Conservation (phyloP, 495 filamentous ascomycete species). For the Neurospora sp. region DNA sequence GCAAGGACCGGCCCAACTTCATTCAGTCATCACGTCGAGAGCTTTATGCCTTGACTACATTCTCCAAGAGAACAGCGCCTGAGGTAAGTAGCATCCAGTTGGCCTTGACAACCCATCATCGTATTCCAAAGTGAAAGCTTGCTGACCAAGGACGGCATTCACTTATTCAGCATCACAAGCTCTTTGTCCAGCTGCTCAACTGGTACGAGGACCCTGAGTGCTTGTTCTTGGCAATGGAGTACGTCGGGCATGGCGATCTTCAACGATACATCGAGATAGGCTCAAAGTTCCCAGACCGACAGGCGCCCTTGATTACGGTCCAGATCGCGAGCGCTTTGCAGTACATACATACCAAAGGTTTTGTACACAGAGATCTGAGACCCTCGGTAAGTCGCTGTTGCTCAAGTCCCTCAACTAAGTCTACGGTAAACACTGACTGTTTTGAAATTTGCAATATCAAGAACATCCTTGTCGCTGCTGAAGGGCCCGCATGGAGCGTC, state of each 20-base stretch:
- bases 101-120: background rate
- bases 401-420: background rate
- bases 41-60: background rate
- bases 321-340: slow-evolving; percentile 38
- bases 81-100: background rate
- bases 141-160: too few relatives aligned
- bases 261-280: slow-evolving; percentile 9
- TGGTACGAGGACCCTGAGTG: slow-evolving; percentile 27
- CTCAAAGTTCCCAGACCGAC: slow-evolving; percentile 16
- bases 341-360: slow-evolving; percentile 39
- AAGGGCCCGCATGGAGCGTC: slow-evolving; percentile 28
- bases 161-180: slow-evolving; percentile 3
- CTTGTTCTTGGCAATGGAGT: slow-evolving; percentile 36
- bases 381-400: slow-evolving; percentile 12
- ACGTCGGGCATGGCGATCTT: slow-evolving; percentile 24
- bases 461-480: slow-evolving; percentile 14
- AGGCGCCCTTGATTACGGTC: slow-evolving; percentile 24
- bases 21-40: background rate
- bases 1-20: background rate
- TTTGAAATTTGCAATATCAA: background rate
- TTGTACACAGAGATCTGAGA: slow-evolving; percentile 44
- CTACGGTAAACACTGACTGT: background rate
- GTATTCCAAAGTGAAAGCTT: too few relatives aligned
- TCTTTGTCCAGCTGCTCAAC: slow-evolving; percentile 25
- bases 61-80: background rate